phyloP scores from a whole-genome alignment of 129 eudicot species.

The Chrysanthemum lavandulifolium region DNA sequence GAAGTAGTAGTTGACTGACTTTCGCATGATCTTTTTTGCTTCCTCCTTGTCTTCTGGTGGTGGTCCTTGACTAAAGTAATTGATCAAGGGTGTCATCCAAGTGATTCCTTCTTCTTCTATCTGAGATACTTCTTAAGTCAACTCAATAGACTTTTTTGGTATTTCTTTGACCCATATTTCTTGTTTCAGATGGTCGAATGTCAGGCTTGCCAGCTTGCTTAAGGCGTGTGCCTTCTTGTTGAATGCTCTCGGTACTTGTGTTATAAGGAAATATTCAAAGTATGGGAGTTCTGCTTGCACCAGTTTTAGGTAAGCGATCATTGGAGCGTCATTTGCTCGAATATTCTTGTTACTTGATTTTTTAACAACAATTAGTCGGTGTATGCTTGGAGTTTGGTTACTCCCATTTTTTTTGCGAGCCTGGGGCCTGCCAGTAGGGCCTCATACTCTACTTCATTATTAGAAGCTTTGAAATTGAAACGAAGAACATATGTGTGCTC shows the following conservation, averaged over 20 bases:
- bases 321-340: not conserved
- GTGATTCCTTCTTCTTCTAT: too few relatives aligned
- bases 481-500: not conserved
- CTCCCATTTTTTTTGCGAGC: not conserved
- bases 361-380: not conserved
- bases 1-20: too few relatives aligned
- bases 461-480: not conserved
- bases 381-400: not conserved
- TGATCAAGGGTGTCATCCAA: too few relatives aligned
- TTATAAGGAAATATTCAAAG: too few relatives aligned
- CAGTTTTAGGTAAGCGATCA: not conserved
- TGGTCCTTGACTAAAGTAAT: too few relatives aligned
- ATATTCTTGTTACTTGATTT: not conserved
- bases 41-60: too few relatives aligned
- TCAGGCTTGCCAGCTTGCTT: not conserved
- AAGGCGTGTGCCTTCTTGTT: not conserved
- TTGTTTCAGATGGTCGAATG: not conserved
- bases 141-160: not conserved
- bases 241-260: not conserved
- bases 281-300: not conserved
- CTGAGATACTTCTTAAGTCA: too few relatives aligned
- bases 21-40: too few relatives aligned
- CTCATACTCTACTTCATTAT: not conserved
- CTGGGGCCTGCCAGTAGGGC: not conserved
- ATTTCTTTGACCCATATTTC: not conserved